phyloP scores from a whole-genome alignment of 2,329 filamentous ascomycete species.

The Neofusicoccum sp. region DNA sequence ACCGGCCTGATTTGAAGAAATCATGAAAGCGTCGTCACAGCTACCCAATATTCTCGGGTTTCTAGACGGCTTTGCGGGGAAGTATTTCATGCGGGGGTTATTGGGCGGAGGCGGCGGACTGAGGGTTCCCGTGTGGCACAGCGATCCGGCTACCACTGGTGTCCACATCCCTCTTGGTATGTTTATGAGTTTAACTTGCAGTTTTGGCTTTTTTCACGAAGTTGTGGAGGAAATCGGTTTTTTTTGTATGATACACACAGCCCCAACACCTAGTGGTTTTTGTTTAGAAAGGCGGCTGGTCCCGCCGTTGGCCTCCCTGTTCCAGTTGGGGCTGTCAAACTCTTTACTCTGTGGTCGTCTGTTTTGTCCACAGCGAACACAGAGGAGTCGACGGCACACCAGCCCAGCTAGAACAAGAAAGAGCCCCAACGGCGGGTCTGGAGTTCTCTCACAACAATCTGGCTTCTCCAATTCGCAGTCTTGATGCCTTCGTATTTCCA shows the following conservation, averaged over 20 bases:
- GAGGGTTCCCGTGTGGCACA: neutral
- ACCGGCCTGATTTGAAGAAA: neutral
- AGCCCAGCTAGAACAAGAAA: neutral
- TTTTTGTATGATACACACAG: constrained; percentile 16
- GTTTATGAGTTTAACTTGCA: constrained; percentile 15
- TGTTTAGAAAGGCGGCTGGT: constrained; percentile 7
- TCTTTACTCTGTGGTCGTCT: neutral
- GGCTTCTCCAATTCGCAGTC: too few species aligned
- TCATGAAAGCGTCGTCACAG: neutral
- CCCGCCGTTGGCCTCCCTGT: neutral
- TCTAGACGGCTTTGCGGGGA: neutral
- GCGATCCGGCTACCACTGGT: constrained; percentile 12
- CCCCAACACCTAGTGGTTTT: constrained; percentile 3
- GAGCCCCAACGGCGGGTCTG: neutral
- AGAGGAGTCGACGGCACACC: neutral
- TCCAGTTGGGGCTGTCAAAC: neutral
- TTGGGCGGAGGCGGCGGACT: neutral
- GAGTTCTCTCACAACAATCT: neutral
- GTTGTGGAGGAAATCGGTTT: neutral
- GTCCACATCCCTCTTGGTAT: neutral
- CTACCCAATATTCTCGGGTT: neutral
- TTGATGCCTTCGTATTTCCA: too few species aligned
- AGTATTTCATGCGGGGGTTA: neutral
- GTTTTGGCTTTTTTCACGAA: constrained; percentile 11
- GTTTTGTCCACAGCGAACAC: neutral